Evolutionary conservation across 139 green algal genomes (phyloP), one percentile per base, ranked within the genome.

Genomic region (Closterium sp.): DNA sequence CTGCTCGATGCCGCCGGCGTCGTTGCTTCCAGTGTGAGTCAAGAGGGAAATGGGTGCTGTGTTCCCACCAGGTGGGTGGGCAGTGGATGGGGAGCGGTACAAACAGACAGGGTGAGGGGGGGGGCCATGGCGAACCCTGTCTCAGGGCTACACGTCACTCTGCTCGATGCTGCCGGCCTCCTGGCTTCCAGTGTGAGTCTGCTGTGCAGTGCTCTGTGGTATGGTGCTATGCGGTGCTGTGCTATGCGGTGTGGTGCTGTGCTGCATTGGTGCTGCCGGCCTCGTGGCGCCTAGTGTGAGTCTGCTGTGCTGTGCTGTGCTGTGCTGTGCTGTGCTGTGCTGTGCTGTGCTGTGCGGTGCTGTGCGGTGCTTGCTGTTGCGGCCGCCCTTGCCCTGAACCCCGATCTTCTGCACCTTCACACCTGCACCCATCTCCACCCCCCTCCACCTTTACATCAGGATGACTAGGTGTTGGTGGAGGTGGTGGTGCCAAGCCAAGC

Each of bases 271-370:
- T 2, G 85, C 85, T 19, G n/a, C 28, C 85, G 85, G 85, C 21
- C 9, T 32, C n/a, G 0, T 87, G 2, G n/a, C 28, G 0, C 17
- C n/a, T 27, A 50, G 38, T 50, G 38, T 50, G 38, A 50, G 38
- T 91, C 28, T 91, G 88, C 32, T 86, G 88, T 91, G 32, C 88
- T 87, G 88, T 91, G 88, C 88, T 87, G 88, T 91, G 88, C 88
- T 87, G 88, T 91, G 88, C 88, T 87, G 88, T 91, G 88, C 88
- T 87, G 31, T 91, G 88, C 88, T 91, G 88, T 91, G 0, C 88
- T 91, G 88, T 91, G 88, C 88, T 91, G 88, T 91, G 88, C 88
- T 91, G 88, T 91, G 88, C 88, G 1, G 88, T 91, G 88, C 88
- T 87, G 88, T 91, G 88, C 88, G 10, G 79, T 86, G 73, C 27